Percentiles rank a stretch among this genome's conserved stretches.
Evolutionary conservation across 2,329 filamentous ascomycete genomes (phyloP).

Genomic region (Epichloe hybrida): DNA sequence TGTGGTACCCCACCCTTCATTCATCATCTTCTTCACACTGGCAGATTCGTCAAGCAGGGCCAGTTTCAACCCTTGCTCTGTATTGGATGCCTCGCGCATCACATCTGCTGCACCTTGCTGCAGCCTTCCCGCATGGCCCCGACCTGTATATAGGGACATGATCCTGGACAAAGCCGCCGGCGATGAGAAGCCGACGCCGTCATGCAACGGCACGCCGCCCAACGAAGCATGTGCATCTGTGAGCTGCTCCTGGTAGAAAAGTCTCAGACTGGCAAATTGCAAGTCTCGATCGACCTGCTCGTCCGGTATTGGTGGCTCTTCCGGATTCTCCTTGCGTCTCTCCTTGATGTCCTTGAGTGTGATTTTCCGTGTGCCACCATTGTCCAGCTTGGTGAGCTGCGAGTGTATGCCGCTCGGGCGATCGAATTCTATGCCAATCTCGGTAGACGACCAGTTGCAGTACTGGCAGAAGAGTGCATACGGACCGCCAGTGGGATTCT

Average conservation of each 20-base stretch:
- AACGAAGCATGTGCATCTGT: constrained; percentile 43
- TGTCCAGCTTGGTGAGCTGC: constrained; percentile 61
- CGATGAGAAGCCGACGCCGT: constrained; percentile 47
- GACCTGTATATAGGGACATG: constrained; percentile 76
- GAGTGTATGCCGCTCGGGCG: constrained; percentile 74
- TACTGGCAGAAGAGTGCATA: constrained; percentile 79
- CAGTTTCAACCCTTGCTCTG: constrained; percentile 58
- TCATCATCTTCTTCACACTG: constrained; percentile 45
- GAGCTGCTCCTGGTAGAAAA: constrained; percentile 73
- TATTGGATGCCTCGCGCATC: constrained; percentile 67
- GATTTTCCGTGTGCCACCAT: constrained; percentile 39
- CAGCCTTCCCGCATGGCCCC: constrained; percentile 47
- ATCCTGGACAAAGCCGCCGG: constrained; percentile 75
- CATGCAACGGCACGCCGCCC: constrained; percentile 28
- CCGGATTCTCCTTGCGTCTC: constrained; percentile 32
- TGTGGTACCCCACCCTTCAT: constrained; percentile 51
- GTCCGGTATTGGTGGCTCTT: constrained; percentile 24
- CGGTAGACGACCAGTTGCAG: constrained; percentile 83
- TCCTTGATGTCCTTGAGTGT: constrained; percentile 38
- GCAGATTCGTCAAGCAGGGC: constrained; percentile 47
- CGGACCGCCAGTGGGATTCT: constrained; percentile 30
- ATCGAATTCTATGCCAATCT: constrained; percentile 82
- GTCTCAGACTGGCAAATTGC: constrained; percentile 59
- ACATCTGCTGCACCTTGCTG: constrained; percentile 51
- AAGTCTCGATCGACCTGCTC: constrained; percentile 48